phyloP scores from a whole-genome alignment of 768 basidiomycete species.

The Russula sp. region DNA sequence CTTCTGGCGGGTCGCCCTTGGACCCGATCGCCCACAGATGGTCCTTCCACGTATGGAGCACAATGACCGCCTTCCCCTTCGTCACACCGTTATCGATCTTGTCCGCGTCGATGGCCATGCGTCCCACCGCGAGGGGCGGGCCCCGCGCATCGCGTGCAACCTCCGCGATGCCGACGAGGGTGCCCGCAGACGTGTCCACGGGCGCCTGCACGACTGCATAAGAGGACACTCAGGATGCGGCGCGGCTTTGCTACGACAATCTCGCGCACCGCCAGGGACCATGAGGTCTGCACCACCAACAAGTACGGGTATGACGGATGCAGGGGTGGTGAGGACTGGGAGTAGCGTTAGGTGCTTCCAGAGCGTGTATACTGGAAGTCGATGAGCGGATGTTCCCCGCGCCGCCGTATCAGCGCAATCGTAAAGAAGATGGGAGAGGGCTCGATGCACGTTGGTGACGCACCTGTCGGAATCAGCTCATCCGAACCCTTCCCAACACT shows the following conservation, averaged over 20 bases:
- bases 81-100: conserved; percentile 37
- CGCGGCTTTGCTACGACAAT: background rate
- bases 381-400: background rate
- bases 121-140: conserved; percentile 70
- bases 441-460: background rate
- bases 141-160: conserved; percentile 36
- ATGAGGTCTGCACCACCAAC: conserved; percentile 82
- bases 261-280: conserved; percentile 71
- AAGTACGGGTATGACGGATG: conserved; percentile 63
- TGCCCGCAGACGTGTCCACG: conserved; percentile 36
- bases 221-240: background rate
- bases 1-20: conserved; percentile 52
- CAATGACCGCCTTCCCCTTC: conserved; percentile 65
- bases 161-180: conserved; percentile 60
- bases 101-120: conserved; percentile 46
- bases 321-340: conserved; percentile 65
- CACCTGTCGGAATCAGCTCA: conserved; percentile 66
- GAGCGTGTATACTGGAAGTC: conserved; percentile 56
- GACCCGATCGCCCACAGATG: conserved; percentile 64
- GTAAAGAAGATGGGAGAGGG: background rate
- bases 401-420: background rate
- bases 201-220: conserved; percentile 54
- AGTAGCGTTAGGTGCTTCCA: conserved; percentile 70
- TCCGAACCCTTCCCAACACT: conserved; percentile 60
- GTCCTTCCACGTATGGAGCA: conserved; percentile 76